Conservation (phyloP, 2,329 filamentous ascomycete species). For the Claviceps sp. region DNA sequence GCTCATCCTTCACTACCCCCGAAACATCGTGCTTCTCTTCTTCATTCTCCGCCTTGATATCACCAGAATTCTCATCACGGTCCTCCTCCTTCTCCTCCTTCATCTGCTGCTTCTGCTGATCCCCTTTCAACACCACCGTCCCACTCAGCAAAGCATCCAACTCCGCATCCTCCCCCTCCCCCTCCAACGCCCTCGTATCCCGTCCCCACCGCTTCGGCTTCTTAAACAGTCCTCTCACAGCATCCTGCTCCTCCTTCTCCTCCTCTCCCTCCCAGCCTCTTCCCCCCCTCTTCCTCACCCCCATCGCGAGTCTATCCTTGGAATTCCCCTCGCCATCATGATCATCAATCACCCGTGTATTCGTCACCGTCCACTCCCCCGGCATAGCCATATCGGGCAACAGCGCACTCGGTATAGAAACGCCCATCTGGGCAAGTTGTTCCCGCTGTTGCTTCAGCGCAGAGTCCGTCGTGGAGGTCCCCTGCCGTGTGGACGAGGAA, state of each 20-base stretch:
- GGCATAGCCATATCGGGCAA: constrained; percentile 73
- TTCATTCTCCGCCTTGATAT: neutral
- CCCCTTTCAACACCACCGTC: constrained; percentile 12
- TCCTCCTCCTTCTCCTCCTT: constrained; percentile 13
- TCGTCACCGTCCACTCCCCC: constrained; percentile 72
- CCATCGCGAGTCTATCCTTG: constrained; percentile 31
- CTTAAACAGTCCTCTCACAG: constrained; percentile 46
- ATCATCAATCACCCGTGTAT: constrained; percentile 43
- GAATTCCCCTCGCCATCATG: constrained; percentile 13
- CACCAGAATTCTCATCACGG: constrained; percentile 19
- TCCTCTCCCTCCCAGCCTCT: constrained; percentile 46
- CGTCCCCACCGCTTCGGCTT: constrained; percentile 42
- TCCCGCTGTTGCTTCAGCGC: constrained; percentile 75
- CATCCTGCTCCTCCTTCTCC: constrained; percentile 46
- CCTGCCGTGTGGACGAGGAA: neutral
- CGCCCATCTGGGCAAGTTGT: constrained; percentile 76
- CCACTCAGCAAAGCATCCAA: constrained; percentile 47
- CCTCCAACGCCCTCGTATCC: constrained; percentile 34
- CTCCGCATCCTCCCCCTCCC: constrained; percentile 32
- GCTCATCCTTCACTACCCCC: neutral
- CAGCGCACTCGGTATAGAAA: constrained; percentile 68
- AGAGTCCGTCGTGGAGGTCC: constrained; percentile 24
- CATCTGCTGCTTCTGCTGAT: constrained; percentile 13
- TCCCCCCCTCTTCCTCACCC: constrained; percentile 48
- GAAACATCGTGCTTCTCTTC: constrained; percentile 4